A percentile compares a stretch with the other conserved stretches of the same genome.
These are phyloP conservation scores for Colletotrichum tropicale DNA, from an alignment of 2,329 filamentous ascomycete species.

Conservation along the genomic window DNA sequence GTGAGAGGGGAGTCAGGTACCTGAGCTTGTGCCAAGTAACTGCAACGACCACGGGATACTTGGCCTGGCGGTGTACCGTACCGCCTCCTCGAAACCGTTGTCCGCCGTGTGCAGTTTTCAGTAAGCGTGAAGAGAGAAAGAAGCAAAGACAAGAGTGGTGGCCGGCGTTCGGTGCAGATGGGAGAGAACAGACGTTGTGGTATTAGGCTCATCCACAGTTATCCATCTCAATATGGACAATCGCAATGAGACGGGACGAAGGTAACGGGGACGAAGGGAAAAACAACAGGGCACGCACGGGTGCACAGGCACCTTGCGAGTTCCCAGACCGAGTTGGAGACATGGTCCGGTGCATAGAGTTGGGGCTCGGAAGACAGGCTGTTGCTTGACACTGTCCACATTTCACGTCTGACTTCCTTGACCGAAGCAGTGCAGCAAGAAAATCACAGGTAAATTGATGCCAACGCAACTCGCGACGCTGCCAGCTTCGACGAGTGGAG, in stretches of 20 bases:
- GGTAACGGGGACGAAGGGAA: not conserved
- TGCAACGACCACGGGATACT: not conserved
- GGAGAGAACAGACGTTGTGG: not conserved
- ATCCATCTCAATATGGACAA: conserved; percentile 7
- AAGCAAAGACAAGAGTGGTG: not conserved
- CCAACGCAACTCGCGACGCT: not conserved
- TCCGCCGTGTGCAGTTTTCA: not conserved
- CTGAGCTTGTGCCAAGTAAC: conserved; percentile 13
- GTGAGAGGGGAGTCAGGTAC: conserved; percentile 3
- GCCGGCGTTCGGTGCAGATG: not conserved
- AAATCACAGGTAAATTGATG: not conserved
- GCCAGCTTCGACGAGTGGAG: not conserved
- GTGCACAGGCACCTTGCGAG: conserved; percentile 3
- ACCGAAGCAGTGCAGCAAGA: not conserved
- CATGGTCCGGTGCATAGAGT: not conserved
- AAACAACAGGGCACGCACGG: not conserved
- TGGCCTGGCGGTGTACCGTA: conserved; percentile 9
- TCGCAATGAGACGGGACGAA: conserved; percentile 9
- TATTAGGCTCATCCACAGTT: conserved; percentile 5
- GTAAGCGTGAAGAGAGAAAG: not conserved
- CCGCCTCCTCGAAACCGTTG: not conserved
- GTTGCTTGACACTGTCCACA: not conserved
- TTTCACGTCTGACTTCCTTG: not conserved
- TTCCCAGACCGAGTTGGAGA: not conserved
- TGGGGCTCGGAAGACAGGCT: not conserved